Conservation (phyloP, 352 stramenopile species). For the Pythium aristosporum region DNA sequence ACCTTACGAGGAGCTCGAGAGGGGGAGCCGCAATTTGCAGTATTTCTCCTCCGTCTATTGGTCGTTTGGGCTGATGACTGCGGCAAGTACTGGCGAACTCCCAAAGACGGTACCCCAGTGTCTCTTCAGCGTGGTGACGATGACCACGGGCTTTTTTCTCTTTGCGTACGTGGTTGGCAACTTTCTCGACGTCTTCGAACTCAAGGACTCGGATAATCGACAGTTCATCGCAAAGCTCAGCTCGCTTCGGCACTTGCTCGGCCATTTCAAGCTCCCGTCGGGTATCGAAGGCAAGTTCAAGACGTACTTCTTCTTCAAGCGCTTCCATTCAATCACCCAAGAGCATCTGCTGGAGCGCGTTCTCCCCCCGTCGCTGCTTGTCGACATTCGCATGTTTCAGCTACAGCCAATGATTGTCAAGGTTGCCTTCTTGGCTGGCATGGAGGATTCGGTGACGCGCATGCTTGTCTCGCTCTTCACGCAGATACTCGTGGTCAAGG, state of each 20-base stretch:
- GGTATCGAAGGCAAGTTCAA: slow-evolving; percentile 54
- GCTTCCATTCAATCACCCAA: slow-evolving; percentile 73
- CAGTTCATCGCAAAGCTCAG: slow-evolving; percentile 61
- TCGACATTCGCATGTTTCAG: slow-evolving; percentile 69
- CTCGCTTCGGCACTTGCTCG: slow-evolving; percentile 49
- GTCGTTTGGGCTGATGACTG: slow-evolving; percentile 66
- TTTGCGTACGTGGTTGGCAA: slow-evolving; percentile 79
- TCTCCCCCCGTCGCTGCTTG: slow-evolving; percentile 60
- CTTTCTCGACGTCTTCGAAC: slow-evolving; percentile 63
- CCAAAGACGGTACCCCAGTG: slow-evolving; percentile 53
- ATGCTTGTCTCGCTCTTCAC: slow-evolving; percentile 74
- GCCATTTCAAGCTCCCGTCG: slow-evolving; percentile 51
- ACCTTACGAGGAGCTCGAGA: slow-evolving; percentile 30
- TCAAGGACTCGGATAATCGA: slow-evolving; percentile 69
- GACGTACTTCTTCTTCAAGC: slow-evolving; percentile 71
- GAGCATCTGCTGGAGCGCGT: slow-evolving; percentile 61
- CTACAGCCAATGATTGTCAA: slow-evolving; percentile 71
- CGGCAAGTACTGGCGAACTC: slow-evolving; percentile 45
- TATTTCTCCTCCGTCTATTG: slow-evolving; percentile 69
- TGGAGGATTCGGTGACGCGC: slow-evolving; percentile 57
- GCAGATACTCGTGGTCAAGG: slow-evolving; percentile 57
- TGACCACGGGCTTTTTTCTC: slow-evolving; percentile 68
- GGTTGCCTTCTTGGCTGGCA: slow-evolving; percentile 55
- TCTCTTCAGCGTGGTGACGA: slow-evolving; percentile 55
- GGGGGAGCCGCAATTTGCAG: slow-evolving; percentile 34